These are phyloP conservation scores for Tolypocladium album DNA, from an alignment of 2,329 filamentous ascomycete genomes.

Conservation along the genomic window DNA sequence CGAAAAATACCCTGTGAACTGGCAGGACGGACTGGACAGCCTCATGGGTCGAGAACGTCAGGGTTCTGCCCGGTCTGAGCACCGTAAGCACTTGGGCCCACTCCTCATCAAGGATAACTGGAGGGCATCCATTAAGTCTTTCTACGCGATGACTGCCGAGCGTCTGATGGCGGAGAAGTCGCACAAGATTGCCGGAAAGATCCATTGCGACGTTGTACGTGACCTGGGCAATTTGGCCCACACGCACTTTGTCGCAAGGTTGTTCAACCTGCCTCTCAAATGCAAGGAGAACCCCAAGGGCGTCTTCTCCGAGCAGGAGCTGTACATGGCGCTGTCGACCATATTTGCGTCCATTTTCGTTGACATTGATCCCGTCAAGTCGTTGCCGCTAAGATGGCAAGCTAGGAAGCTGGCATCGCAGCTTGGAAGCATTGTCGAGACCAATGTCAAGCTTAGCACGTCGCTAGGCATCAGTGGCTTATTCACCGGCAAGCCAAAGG, in stretches of 20 bases:
- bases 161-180: conserved; percentile 54
- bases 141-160: conserved; percentile 53
- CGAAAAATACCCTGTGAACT: conserved; percentile 52
- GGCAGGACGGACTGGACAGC: conserved; percentile 51
- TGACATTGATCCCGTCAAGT: conserved; percentile 55
- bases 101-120: conserved; percentile 53
- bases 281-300: conserved; percentile 49
- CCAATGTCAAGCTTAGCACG: conserved; percentile 50
- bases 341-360: conserved; percentile 58
- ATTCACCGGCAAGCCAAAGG: conserved; percentile 39
- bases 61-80: conserved; percentile 32
- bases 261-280: conserved; percentile 59
- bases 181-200: conserved; percentile 42
- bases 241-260: conserved; percentile 50
- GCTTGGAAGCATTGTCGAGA: conserved; percentile 51
- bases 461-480: conserved; percentile 27
- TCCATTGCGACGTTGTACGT: conserved; percentile 60
- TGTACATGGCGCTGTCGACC: conserved; percentile 52
- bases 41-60: conserved; percentile 46
- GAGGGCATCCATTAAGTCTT: conserved; percentile 50
- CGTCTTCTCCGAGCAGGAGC: conserved; percentile 41
- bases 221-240: conserved; percentile 60
- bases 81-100: conserved; percentile 42
- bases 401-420: conserved; percentile 45
- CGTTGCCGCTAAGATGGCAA: conserved; percentile 50